Evolutionary conservation across 2,329 filamentous ascomycete species (phyloP), one percentile per base, ranked within the genome.

Genomic region (Rutstroemia sp.): DNA sequence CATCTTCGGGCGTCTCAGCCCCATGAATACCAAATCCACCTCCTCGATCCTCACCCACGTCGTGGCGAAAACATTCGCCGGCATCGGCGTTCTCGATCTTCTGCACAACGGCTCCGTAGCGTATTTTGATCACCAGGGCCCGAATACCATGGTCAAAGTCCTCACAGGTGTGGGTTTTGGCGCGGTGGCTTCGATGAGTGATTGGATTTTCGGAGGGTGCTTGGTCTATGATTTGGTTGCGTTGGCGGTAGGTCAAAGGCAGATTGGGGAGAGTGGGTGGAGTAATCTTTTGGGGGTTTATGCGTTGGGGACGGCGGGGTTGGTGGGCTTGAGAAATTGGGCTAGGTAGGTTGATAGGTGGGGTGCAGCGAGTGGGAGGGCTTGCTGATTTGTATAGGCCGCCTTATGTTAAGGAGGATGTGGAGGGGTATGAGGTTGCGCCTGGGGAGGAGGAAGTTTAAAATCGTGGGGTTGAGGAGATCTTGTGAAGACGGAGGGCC

Each of bases 121-220:
- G 1, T 83, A 78, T 65, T 81, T 76, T 66, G 72, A 75, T 36
- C 73, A 76, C 50, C 68, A 76, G 25, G 67, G 73, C 2, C 77
- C 80, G 1, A 73, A 69, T 10, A 70, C 68, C 2, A 57, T 71
- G 0, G 71, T 83, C 49, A 80, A 82, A 65, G 70, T 76, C 0
- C 62, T 78, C 9, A 83, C 81, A 0, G 79, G 76, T 0, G 62
- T 81, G 0, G 79, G 76, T 0, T 83, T 83, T 57, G 78, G 73
- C 0, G 68, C 74, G 0, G 68, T 75, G 16, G 77, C 76, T 2
- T 72, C 72, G 9, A 62, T 67, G 38, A 81, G 78, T 61, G 81
- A 84, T 64, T 83, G 79, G 79, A 81, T 83, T 52, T 78, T 83
- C 51, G 81, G 80, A 0, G 78, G 75, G 0, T 82, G 81, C 63